phyloP scores from a whole-genome alignment of 1,284 basidiomycete species.

The Wallemia mellicola region DNA sequence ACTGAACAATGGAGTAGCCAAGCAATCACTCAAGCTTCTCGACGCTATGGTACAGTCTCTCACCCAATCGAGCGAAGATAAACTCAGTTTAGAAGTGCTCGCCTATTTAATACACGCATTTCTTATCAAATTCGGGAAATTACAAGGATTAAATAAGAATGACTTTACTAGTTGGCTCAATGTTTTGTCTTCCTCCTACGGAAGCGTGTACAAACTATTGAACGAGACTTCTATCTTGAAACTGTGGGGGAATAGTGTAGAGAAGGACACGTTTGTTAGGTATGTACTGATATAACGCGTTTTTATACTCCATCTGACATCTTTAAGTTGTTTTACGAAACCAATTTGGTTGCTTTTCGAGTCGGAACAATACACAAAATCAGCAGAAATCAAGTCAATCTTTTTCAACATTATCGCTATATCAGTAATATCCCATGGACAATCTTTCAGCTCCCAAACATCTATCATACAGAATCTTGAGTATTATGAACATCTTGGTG shows the following conservation, averaged over 20 bases:
- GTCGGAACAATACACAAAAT: conserved; percentile 65
- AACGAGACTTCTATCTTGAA: not conserved
- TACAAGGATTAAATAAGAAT: not conserved
- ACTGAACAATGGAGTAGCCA: not conserved
- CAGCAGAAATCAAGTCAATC: conserved; percentile 31
- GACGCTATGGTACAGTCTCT: not conserved
- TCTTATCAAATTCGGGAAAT: not conserved
- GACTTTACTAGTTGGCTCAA: not conserved
- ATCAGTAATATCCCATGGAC: conserved; percentile 70
- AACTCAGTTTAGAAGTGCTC: not conserved
- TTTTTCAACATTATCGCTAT: conserved; percentile 71
- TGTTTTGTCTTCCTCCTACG: not conserved
- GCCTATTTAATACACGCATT: not conserved
- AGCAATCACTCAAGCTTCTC: not conserved
- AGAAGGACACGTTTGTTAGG: conserved; percentile 48
- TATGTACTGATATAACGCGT: not conserved
- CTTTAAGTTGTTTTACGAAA: conserved; percentile 41
- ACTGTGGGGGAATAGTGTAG: conserved; percentile 59
- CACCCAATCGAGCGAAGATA: not conserved
- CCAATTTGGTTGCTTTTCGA: conserved; percentile 66
- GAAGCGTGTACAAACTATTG: not conserved
- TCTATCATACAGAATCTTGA: conserved; percentile 72
- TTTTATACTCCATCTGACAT: conserved; percentile 2
- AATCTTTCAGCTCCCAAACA: conserved; percentile 49
- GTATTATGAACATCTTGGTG: conserved; percentile 77